Evolutionary conservation across 306 rosid species (phyloP), one percentile per base, ranked within the genome.

Genomic region (Vachellia pachyceras): DNA sequence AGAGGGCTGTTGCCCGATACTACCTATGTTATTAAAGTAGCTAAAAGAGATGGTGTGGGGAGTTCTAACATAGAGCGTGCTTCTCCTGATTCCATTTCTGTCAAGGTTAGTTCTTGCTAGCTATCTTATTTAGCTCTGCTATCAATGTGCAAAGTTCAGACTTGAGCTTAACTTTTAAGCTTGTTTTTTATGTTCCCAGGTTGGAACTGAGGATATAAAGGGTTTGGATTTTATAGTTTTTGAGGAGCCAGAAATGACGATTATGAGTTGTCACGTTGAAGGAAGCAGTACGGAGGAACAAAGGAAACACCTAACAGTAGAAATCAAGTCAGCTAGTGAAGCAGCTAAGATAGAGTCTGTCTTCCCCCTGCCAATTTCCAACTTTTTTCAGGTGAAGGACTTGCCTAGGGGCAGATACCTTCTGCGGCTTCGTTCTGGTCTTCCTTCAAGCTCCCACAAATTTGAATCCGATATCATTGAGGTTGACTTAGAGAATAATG

Each of bases 1-100:
- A 90, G 98, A 85, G 99, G 99, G 82, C 92, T 96, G n/a, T 88
- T 86, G 83, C 99, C 99, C 41, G 94, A 96, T 78, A 88, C 92
- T 60, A 88, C 84, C 66, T 93, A 93, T 84, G 90, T 77, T 71
- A 78, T 96, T 70, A 90, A 84, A 87, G 97, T 96, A 65, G 88
- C 89, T 65, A 89, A 85, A 74, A 91, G 88, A 86, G 93, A 87
- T 73, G 87, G 86, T 80, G 69, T 60, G 73, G 91, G 86, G 18
- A 87, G 83, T 85, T 70, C 88, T 68, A 77, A 79, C 76, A 90
- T 96, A 72, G 99, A 93, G 91, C 96, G 97, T 55, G 98, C 99
- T 74, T 89, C 99, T 78, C 99, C 98, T 58, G 94, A 91, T 82
- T 87, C 91, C 42, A 35, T 88, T 80, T 25, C 87, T 6, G 76